Percentiles rank a stretch among this genome's conserved stretches.
phyloP scores from a whole-genome alignment of 2,329 filamentous ascomycete genomes.

The Pyrenochaeta sp. region DNA sequence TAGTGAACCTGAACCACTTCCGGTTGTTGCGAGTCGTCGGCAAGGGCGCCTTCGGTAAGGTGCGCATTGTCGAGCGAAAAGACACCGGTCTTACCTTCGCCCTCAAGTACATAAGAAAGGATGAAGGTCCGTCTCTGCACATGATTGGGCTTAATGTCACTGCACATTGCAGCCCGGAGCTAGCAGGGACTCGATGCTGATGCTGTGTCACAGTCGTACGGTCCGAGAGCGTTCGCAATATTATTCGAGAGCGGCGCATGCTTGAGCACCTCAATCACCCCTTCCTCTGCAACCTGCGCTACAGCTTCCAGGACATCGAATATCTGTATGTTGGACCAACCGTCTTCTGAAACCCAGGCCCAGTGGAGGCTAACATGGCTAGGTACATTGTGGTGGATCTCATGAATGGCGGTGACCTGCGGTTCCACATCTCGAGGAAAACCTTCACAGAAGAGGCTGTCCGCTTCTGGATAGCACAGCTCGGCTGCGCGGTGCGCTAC shows the following conservation, averaged over 20 bases:
- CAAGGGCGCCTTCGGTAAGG: conserved; percentile 97
- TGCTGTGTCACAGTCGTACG: conserved; percentile 76
- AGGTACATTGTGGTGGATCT: conserved; percentile 94
- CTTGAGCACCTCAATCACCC: conserved; percentile 97
- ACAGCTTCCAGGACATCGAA: conserved; percentile 99
- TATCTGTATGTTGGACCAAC: conserved; percentile 78
- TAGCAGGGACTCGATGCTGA: conserved; percentile 28
- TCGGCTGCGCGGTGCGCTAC: conserved; percentile 83
- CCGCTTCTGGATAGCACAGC: conserved; percentile 94
- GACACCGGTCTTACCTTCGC: conserved; percentile 94
- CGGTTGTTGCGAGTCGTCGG: conserved; percentile 93
- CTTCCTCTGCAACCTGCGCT: conserved; percentile 97
- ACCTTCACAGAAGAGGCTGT: conserved; percentile 98
- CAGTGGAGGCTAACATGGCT: conserved; percentile 25
- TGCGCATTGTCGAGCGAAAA: conserved; percentile 97
- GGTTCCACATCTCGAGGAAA: conserved; percentile 97
- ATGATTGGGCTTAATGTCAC: conserved; percentile 7
- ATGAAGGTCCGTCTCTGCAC: conserved; percentile 76
- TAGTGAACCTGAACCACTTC: conserved; percentile 98
- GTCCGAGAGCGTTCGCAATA: conserved; percentile 97
- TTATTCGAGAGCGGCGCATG: conserved; percentile 97
- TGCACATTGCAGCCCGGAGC: not conserved
- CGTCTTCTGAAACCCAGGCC: not conserved
- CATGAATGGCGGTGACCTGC: conserved; percentile 95
- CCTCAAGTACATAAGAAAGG: conserved; percentile 97